A percentile compares a stretch with the other conserved stretches of the same genome.
Evolutionary conservation across 2,329 filamentous ascomycete species (phyloP).

Genomic region (Dendryphion nanum): DNA sequence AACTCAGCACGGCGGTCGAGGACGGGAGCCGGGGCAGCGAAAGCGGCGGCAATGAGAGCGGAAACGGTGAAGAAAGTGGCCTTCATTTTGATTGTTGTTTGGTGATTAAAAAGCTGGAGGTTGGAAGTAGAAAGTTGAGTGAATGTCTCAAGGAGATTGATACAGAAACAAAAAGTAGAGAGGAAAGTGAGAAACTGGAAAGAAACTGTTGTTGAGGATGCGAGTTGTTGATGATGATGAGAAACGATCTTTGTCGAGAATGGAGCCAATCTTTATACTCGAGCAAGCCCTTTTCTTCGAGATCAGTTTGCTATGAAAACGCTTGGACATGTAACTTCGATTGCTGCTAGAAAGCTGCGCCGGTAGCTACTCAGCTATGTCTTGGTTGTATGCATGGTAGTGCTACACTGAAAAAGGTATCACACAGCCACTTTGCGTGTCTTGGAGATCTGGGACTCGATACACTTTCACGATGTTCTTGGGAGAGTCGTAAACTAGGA

Average conservation of each 20-base stretch:
- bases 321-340: no score
- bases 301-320: not conserved
- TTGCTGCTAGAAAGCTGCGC: not conserved
- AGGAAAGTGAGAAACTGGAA: no score
- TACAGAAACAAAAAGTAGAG: not conserved
- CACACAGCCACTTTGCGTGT: not conserved
- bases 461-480: not conserved
- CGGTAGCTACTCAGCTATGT: not conserved
- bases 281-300: not conserved
- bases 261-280: not conserved
- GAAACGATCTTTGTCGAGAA: not conserved
- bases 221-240: not conserved
- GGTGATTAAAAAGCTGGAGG: not conserved
- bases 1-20: not conserved
- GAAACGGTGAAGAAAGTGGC: slow-evolving; percentile 5
- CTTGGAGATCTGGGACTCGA: not conserved
- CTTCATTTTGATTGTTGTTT: slow-evolving; percentile 10
- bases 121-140: not conserved
- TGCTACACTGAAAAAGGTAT: not conserved
- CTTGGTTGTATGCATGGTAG: not conserved
- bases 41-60: slow-evolving; percentile 8
- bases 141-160: not conserved
- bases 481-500: not conserved
- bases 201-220: not conserved
- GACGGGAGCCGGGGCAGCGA: slow-evolving; percentile 2